Evolutionary conservation across 768 basidiomycete species (phyloP), one percentile per base, ranked within the genome.

Genomic region (Boletus insuetus): DNA sequence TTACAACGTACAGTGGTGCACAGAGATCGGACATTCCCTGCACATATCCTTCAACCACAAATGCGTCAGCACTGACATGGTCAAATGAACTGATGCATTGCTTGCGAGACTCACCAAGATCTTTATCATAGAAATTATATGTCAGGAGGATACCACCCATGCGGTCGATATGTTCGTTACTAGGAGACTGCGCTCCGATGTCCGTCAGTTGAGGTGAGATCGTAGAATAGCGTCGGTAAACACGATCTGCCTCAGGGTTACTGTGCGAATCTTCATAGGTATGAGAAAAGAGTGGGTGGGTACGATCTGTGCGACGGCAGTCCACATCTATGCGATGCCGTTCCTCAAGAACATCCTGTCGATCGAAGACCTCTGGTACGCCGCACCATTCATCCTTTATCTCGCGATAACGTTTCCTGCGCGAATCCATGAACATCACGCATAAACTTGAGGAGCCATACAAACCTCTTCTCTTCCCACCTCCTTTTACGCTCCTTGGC

Each of bases 11-110:
- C 7, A 98, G 73, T 13, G 97, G 97, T 4, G 92, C 88, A 62
- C 91, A 91, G 14, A 99, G 81, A 72, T 99, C 97, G 3, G 91
- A 94, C 97, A 98, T 98, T 32, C 97, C 97, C 72, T 98, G 97
- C 6, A 98, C 97, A 69, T 98, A 98, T 29, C 95, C 94, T 88
- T 57, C 53, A 51, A 47, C 37, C n/a, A 51, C 46, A 54, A 46
- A 12, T 3, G 37, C 17, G 41, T 74, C 54, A 71, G 59, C 42
- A 51, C 19, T 35, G 14, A 40, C 1, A 22, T 4, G 29, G 44
- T 46, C 24, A 14, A 17, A 16, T 22, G 40, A 24, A 9, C 42
- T 17, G 53, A 44, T 20, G 22, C 17, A 41, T 34, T 40, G 31
- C 37, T 40, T 22, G 29, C 8, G 26, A 31, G 34, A 76, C 86